Evolutionary conservation across 371 early-diverging fungal genomes (phyloP).

Genomic region (Mortierella sp.): DNA sequence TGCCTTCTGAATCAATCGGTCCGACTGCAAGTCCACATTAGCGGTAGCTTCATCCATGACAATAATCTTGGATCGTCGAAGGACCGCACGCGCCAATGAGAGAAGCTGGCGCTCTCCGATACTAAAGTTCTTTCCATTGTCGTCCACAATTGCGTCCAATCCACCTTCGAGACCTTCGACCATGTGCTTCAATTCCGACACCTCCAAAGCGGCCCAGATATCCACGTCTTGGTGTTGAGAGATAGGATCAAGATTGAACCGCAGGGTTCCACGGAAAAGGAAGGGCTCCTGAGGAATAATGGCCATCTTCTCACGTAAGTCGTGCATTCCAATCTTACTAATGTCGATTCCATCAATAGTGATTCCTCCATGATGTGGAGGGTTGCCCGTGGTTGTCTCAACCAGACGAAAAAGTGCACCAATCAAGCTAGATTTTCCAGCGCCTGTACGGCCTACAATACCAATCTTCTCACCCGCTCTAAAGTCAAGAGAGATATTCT

Average conservation of each 20-base stretch:
- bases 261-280: slow-evolving; percentile 65
- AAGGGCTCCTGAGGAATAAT: slow-evolving; percentile 76
- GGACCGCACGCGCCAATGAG: slow-evolving; percentile 56
- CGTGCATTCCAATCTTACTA: slow-evolving; percentile 59
- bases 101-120: slow-evolving; percentile 70
- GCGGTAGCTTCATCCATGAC: slow-evolving; percentile 77
- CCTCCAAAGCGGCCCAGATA: slow-evolving; percentile 64
- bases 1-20: slow-evolving; percentile 61
- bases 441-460: slow-evolving; percentile 65
- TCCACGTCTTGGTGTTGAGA: slow-evolving; percentile 67
- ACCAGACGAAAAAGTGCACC: slow-evolving; percentile 66
- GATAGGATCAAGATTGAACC: slow-evolving; percentile 71
- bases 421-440: slow-evolving; percentile 71
- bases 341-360: slow-evolving; percentile 68
- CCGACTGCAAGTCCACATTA: slow-evolving; percentile 68
- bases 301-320: slow-evolving; percentile 66
- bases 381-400: slow-evolving; percentile 29
- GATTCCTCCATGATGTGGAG: slow-evolving; percentile 59
- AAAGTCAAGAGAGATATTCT: slow-evolving; percentile 55
- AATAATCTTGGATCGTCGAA: slow-evolving; percentile 67
- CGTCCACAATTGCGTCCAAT: slow-evolving; percentile 50
- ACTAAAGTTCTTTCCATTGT: slow-evolving; percentile 64
- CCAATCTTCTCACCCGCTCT: slow-evolving; percentile 59
- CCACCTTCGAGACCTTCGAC: slow-evolving; percentile 12
- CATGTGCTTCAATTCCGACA: slow-evolving; percentile 17